Conservation (phyloP, 164 flowering plant genomes). For the Pachysandra terminalis region DNA sequence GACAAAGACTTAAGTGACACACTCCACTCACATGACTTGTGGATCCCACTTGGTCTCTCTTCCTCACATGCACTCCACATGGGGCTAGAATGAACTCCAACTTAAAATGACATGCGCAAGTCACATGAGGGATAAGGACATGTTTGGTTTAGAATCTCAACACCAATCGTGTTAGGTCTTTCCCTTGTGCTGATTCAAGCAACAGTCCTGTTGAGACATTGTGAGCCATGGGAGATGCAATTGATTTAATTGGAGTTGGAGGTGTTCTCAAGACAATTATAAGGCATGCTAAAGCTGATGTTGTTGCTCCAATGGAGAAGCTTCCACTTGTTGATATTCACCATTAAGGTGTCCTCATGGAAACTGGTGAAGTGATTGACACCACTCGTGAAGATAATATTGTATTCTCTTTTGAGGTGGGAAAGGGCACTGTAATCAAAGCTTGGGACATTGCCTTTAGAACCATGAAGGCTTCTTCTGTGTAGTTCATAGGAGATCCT, state of each 20-base stretch:
- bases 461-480: slow-evolving; percentile 92
- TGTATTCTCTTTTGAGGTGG: slow-evolving; percentile 84
- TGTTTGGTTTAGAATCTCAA: no score
- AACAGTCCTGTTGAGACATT: slow-evolving; percentile 14
- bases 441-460: slow-evolving; percentile 91
- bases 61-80: no score
- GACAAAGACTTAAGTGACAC: no score
- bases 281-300: slow-evolving; percentile 64
- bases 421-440: slow-evolving; percentile 75
- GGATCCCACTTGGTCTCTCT: no score
- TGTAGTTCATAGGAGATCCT: no score
- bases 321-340: slow-evolving; percentile 93
- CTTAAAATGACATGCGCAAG: no score
- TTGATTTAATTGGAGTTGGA: slow-evolving; percentile 85
- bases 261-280: slow-evolving; percentile 77
- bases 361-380: slow-evolving; percentile 85
- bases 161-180: no score
- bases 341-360: slow-evolving; percentile 91
- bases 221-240: slow-evolving; percentile 56
- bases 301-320: slow-evolving; percentile 60
- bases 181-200: no score
- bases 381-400: slow-evolving; percentile 88
- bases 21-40: no score
- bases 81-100: no score
- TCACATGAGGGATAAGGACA: no score